Evolutionary conservation across 179 eudicot species (phyloP).

Genomic region (Spinacia oleracea): DNA sequence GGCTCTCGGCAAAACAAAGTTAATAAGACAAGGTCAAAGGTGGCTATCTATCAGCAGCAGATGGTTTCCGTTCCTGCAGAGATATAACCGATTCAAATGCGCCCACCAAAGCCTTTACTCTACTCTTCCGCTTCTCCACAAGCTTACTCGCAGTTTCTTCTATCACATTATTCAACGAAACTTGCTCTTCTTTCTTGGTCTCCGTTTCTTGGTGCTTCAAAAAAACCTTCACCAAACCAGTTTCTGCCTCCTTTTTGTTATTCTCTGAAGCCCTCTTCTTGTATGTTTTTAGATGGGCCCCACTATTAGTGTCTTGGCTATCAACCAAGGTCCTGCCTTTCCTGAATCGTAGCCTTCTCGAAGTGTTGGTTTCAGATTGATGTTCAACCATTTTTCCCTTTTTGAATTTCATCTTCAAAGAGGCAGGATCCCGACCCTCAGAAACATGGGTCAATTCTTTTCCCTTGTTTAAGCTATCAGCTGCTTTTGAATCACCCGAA

Average conservation of each 20-base stretch:
- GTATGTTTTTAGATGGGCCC: constrained; percentile 39
- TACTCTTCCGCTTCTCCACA: constrained; percentile 74
- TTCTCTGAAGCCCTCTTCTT: constrained; percentile 27
- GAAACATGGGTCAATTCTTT: constrained; percentile 15
- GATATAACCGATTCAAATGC: constrained; percentile 94
- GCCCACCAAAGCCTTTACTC: constrained; percentile 94
- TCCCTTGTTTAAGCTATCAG: constrained; percentile 13
- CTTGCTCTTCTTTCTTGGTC: constrained; percentile 64
- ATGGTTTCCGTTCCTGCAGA: constrained; percentile 57
- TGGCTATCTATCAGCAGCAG: constrained; percentile 31
- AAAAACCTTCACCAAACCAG: constrained; percentile 46
- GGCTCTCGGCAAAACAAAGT: neutral
- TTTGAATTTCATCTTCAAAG: constrained; percentile 59
- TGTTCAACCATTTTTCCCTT: constrained; percentile 67
- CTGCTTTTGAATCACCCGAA: constrained; percentile 15
- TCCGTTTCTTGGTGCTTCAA: constrained; percentile 80
- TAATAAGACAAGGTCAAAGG: no score
- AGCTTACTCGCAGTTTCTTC: constrained; percentile 94
- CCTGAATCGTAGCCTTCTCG: constrained; percentile 63
- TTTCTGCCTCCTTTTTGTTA: constrained; percentile 26
- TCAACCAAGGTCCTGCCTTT: constrained; percentile 37
- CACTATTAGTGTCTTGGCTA: constrained; percentile 32
- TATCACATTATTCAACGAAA: constrained; percentile 73
- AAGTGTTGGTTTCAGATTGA: constrained; percentile 42
- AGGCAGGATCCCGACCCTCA: constrained; percentile 29